A percentile compares a stretch with the other conserved stretches of the same genome.
Conservation (phyloP, 1,139 yeast genomes). For the Kurtzmaniella quercitrusa region DNA sequence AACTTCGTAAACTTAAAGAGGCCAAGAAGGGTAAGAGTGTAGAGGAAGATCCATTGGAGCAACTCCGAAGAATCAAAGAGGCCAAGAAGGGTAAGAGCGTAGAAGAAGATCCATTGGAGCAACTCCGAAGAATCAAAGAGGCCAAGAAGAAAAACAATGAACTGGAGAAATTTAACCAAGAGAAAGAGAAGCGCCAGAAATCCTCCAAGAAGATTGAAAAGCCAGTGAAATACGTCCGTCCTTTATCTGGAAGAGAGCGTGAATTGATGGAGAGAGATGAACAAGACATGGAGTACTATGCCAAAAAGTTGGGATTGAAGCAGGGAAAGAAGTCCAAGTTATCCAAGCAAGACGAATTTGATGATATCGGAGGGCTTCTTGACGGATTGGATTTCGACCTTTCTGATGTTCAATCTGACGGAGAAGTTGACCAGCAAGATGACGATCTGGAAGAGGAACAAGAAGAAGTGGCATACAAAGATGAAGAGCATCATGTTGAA, state of each 20-base stretch:
- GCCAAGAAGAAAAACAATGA: conserved; percentile 8
- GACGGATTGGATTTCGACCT: conserved; percentile 75
- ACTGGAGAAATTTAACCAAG: conserved; percentile 1
- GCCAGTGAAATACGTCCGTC: conserved; percentile 9
- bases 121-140: conserved; percentile 19
- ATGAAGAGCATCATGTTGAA: conserved; percentile 14
- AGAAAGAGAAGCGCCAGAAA: conserved; percentile 1
- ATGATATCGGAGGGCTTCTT: conserved; percentile 65
- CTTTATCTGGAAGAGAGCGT: conserved; percentile 20
- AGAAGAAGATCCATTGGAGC: conserved; percentile 22
- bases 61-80: conserved; percentile 40
- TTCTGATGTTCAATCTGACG: conserved; percentile 7
- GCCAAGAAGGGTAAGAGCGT: conserved; percentile 13
- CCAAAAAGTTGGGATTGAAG: conserved; percentile 74
- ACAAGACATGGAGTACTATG: conserved; percentile 76
- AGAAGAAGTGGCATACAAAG: conserved; percentile 12
- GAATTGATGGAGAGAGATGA: conserved; percentile 59
- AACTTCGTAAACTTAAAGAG: conserved; percentile 19
- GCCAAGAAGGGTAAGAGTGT: conserved; percentile 10
- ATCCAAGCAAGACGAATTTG: conserved; percentile 54
- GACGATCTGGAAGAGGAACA: conserved; percentile 15
- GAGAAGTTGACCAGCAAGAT: conserved; percentile 16
- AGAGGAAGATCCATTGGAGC: conserved; percentile 36
- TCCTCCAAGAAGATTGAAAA: conserved; percentile 7
- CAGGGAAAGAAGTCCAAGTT: conserved; percentile 41